phyloP scores from a whole-genome alignment of 345 rosid genomes.

The Odontarrhena argentea region DNA sequence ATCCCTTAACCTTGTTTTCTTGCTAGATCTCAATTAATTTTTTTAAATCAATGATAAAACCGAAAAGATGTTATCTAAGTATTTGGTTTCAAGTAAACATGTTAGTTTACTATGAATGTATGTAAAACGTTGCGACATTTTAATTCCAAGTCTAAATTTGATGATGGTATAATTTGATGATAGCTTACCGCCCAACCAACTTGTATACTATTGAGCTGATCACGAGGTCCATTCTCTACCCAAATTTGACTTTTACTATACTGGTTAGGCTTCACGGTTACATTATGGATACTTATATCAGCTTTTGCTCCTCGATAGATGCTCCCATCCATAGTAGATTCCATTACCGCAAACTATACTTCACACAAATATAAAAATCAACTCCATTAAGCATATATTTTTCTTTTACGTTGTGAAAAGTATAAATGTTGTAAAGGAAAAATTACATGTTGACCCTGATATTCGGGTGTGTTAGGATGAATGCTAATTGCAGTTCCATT shows the following conservation, averaged over 20 bases:
- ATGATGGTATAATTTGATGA: neutral
- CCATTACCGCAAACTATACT: conserved; percentile 24
- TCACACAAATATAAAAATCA: neutral
- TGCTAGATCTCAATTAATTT: too few species aligned
- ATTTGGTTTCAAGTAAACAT: too few species aligned
- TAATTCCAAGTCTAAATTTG: neutral
- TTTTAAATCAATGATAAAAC: too few species aligned
- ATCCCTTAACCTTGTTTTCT: too few species aligned
- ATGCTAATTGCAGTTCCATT: neutral
- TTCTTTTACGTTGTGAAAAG: too few species aligned
- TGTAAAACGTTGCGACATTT: too few species aligned
- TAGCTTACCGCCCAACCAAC: conserved; percentile 31
- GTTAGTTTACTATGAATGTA: too few species aligned
- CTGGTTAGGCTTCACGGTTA: neutral
- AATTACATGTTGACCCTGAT: conserved; percentile 19
- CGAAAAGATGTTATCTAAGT: too few species aligned
- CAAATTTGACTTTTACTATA: conserved; percentile 28
- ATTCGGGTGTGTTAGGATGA: neutral
- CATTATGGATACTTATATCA: conserved; percentile 19
- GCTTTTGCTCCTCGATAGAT: conserved; percentile 31
- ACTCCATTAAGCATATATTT: neutral
- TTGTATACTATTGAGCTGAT: conserved; percentile 26
- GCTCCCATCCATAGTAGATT: neutral
- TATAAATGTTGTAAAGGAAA: neutral
- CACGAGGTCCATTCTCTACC: conserved; percentile 28